These are phyloP conservation scores for Penicillium sp. DNA, from an alignment of 2,329 filamentous ascomycete species.

Conservation along the genomic window DNA sequence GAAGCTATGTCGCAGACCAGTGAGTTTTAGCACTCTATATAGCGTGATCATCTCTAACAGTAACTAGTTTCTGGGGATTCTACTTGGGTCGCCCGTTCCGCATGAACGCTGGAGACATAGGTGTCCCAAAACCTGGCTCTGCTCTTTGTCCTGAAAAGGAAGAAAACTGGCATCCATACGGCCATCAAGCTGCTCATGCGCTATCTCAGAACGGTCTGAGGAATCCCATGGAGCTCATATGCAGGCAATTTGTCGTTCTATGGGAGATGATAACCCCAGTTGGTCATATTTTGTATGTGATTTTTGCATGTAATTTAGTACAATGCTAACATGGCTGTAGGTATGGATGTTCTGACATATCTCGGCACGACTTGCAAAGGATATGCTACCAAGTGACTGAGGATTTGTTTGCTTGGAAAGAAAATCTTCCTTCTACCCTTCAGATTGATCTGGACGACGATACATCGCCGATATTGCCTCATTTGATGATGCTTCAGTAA, in stretches of 20 bases:
- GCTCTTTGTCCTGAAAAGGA: conserved; percentile 25
- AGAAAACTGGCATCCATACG: conserved; percentile 34
- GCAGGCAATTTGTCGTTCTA: conserved; percentile 39
- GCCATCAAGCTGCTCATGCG: conserved; percentile 20
- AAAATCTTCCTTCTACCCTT: conserved; percentile 37
- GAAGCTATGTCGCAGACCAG: conserved; percentile 43
- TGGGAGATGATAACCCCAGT: conserved; percentile 46
- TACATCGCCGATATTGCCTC: conserved; percentile 34
- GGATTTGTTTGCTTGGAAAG: conserved; percentile 43
- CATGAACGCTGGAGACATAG: conserved; percentile 42
- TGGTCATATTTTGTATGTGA: conserved; percentile 40
- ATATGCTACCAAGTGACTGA: conserved; percentile 36
- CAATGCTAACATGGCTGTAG: conserved; percentile 22
- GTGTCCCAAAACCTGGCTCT: conserved; percentile 39
- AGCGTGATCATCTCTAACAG: neutral
- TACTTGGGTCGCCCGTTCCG: conserved; percentile 45
- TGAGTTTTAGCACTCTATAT: conserved; percentile 15
- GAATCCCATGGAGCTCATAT: conserved; percentile 35
- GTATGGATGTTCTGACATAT: conserved; percentile 39
- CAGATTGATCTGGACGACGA: conserved; percentile 37
- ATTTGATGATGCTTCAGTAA: conserved; percentile 44
- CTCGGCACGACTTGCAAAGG: conserved; percentile 37
- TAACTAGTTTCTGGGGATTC: conserved; percentile 41
- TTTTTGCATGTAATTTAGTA: neutral
- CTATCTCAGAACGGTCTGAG: conserved; percentile 21